Evolutionary conservation across 2,329 filamentous ascomycete genomes (phyloP), one percentile per base, ranked within the genome.

Genomic region (Aaosphaeria pasadenensis): DNA sequence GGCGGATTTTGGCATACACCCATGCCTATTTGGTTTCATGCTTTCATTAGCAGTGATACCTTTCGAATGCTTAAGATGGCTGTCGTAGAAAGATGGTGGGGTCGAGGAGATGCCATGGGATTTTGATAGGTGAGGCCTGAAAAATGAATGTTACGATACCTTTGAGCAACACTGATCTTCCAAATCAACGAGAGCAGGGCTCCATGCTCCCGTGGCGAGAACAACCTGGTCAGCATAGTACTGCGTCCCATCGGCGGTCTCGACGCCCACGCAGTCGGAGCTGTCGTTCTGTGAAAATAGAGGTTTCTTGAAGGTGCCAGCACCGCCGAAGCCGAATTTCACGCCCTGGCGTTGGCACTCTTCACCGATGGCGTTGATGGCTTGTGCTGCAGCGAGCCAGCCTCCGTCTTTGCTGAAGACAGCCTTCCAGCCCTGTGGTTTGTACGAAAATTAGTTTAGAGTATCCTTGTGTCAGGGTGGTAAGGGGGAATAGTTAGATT

Each of bases 1-100:
- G 75, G 33, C 71, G 66, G 42, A 82, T 77, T 50, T 81, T 78
- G 1, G 72, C 76, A 9, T 82, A 65, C 28, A 79, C 81, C 77
- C 78, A 81, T 3, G 78, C 78, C 11, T 62, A 11, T 24, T 24
- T 24, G 17, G 17, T 24, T 24, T 24, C 17, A 1, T 4, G 17
- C 4, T 11, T 9, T 13, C 7, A 31, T 46, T 40, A 41, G 42
- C 13, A 24, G 28, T 42, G 7, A 24, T 36, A 2, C 33, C 33
- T 36, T 9, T 36, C 33, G 9, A 36, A 36, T 36, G 33, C 33
- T 36, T 36, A 36, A 13, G 33, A 36, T 36, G 9, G 9, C 9
- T 36, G 33, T 9, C 9, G 33, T 36, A 13, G 9, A 24, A 24
- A 24, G 17, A 24, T 24, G 17, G 17, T n/a, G n/a, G n/a, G n/a